phyloP scores from a whole-genome alignment of 2,329 filamentous ascomycete species.

The Trichoderma pleuroti region DNA sequence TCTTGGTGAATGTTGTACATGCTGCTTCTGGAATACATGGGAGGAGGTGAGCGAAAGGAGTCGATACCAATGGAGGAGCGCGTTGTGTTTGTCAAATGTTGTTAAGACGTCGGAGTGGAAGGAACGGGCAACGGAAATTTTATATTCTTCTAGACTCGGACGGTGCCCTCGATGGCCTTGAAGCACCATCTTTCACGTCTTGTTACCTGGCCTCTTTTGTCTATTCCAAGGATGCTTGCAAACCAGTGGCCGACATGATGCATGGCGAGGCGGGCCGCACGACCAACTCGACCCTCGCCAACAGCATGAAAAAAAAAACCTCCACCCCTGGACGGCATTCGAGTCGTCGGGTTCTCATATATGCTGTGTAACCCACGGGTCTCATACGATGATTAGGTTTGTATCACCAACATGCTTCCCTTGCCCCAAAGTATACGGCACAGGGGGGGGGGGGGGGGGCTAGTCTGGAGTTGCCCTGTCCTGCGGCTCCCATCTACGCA shows the following conservation, averaged over 20 bases:
- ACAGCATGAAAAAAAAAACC: neutral
- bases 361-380: neutral
- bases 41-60: neutral
- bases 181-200: neutral
- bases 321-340: neutral
- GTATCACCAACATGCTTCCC: neutral
- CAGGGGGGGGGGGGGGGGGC: neutral
- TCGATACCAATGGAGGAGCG: neutral
- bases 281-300: neutral
- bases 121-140: neutral
- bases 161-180: neutral
- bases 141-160: neutral
- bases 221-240: neutral
- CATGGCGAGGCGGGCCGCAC: neutral
- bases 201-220: neutral
- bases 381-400: constrained; percentile 5
- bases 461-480: neutral
- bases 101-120: too few relatives aligned
- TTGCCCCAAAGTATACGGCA: neutral
- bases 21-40: neutral
- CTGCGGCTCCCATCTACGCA: neutral
- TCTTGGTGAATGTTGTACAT: constrained; percentile 19
- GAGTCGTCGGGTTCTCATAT: neutral
- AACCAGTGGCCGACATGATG: neutral
- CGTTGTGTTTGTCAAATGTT: too few relatives aligned